Conservation (phyloP, 140 eudicot genomes). For the Flaveria floridana region DNA sequence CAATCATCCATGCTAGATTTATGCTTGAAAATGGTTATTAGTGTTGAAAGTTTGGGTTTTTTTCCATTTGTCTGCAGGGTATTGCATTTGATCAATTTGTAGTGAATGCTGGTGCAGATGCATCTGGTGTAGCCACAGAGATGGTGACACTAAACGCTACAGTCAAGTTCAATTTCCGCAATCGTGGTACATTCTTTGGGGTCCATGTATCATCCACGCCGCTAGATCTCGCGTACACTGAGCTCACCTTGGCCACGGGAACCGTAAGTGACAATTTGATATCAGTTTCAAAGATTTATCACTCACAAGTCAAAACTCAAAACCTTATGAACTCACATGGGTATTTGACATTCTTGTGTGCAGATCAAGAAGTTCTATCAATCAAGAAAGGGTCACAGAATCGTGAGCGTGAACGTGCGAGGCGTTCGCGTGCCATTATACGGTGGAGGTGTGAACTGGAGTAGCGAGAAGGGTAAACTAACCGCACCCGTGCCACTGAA, state of each 20-base stretch:
- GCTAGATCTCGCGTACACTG: constrained; percentile 54
- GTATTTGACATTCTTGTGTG: background rate
- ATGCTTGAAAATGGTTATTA: background rate
- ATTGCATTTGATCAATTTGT: constrained; percentile 61
- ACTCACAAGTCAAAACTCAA: background rate
- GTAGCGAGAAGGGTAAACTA: constrained; percentile 49
- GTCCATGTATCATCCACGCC: constrained; percentile 82
- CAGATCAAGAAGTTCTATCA: constrained; percentile 78
- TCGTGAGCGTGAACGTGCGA: constrained; percentile 46
- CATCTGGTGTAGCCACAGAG: constrained; percentile 81
- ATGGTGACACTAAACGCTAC: constrained; percentile 80
- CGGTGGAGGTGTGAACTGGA: constrained; percentile 63
- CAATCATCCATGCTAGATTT: background rate
- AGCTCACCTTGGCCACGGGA: constrained; percentile 71
- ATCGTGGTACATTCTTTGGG: constrained; percentile 84
- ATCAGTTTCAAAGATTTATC: background rate
- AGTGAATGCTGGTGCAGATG: constrained; percentile 78
- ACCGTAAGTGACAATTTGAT: constrained; percentile 40
- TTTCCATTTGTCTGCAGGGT: constrained; percentile 48
- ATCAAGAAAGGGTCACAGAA: constrained; percentile 68
- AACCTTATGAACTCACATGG: background rate
- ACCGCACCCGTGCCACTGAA: constrained; percentile 57
- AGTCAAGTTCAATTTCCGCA: constrained; percentile 54
- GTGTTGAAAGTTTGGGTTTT: background rate
- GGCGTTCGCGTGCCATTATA: constrained; percentile 66